phyloP scores from a whole-genome alignment of 116 monocot species.

The Iris pallida region DNA sequence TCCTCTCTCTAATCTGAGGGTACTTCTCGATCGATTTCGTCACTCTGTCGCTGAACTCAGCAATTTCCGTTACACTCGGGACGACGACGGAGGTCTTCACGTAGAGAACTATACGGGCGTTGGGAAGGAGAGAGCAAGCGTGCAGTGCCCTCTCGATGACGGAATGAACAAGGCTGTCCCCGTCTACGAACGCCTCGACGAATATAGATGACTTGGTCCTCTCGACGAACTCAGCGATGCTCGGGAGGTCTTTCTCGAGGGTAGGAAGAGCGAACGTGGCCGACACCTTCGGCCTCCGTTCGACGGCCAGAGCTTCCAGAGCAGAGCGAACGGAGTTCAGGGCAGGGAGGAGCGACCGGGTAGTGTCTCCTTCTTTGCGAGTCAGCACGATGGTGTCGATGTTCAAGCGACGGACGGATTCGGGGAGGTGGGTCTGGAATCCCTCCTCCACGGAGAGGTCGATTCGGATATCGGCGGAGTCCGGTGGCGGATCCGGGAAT shows the following conservation, averaged over 20 bases:
- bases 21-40: conserved; percentile 1
- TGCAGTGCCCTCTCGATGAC: conserved; percentile 5
- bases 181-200: conserved; percentile 25
- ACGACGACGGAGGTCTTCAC: conserved; percentile 18
- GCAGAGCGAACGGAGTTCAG: conserved; percentile 24
- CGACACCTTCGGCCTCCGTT: conserved; percentile 20
- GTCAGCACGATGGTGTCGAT: conserved; percentile 28
- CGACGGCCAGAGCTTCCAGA: conserved; percentile 14
- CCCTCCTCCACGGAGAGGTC: background rate
- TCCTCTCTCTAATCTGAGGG: conserved; percentile 10
- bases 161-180: conserved; percentile 8
- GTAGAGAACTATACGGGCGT: conserved; percentile 29
- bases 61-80: conserved; percentile 18
- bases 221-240: conserved; percentile 19
- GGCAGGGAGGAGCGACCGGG: conserved; percentile 16
- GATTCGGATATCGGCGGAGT: conserved; percentile 13
- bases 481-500: background rate
- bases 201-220: conserved; percentile 15
- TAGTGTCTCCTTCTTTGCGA: conserved; percentile 1
- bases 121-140: conserved; percentile 15
- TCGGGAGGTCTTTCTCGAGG: conserved; percentile 11
- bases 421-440: too few species aligned
- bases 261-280: conserved; percentile 29
- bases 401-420: background rate
- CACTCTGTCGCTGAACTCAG: conserved; percentile 16